Conservation (phyloP, 2,329 filamentous ascomycete genomes). For the Penicillium psychrosexuale region DNA sequence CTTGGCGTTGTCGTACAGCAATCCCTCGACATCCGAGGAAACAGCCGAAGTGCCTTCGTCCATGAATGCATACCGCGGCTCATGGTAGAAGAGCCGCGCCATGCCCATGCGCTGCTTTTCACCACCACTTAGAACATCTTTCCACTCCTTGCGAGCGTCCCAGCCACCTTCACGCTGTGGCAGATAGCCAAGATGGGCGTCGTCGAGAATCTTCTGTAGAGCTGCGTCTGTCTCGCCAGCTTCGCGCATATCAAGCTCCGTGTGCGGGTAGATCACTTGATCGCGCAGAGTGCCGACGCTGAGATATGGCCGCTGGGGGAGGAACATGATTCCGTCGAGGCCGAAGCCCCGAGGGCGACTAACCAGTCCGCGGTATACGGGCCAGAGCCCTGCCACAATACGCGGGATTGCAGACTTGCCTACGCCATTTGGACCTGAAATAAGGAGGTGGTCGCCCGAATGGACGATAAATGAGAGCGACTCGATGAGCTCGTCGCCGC, state of each 20-base stretch:
- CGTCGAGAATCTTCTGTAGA: constrained; percentile 73
- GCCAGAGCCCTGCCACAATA: constrained; percentile 90
- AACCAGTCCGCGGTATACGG: constrained; percentile 88
- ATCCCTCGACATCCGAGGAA: constrained; percentile 86
- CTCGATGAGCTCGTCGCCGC: constrained; percentile 87
- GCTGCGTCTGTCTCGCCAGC: constrained; percentile 74
- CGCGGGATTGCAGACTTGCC: constrained; percentile 88
- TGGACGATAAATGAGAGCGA: constrained; percentile 85
- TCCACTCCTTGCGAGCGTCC: constrained; percentile 97
- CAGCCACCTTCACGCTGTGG: constrained; percentile 90
- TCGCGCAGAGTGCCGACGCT: constrained; percentile 90
- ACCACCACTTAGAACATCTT: constrained; percentile 92
- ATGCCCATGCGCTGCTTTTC: constrained; percentile 97
- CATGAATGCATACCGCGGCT: constrained; percentile 89
- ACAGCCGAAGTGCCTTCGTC: constrained; percentile 96
- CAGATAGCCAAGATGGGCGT: constrained; percentile 82
- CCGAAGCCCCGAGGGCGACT: constrained; percentile 78
- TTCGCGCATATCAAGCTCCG: constrained; percentile 87
- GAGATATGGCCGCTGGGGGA: constrained; percentile 89
- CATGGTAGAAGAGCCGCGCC: constrained; percentile 86
- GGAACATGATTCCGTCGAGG: constrained; percentile 94
- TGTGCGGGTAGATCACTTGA: constrained; percentile 96
- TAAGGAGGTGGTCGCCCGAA: constrained; percentile 86
- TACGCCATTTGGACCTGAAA: constrained; percentile 91
- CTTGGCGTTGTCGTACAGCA: constrained; percentile 91